A percentile compares a stretch with the other conserved stretches of the same genome.
Evolutionary conservation across 2,329 filamentous ascomycete genomes (phyloP).

Genomic region (Monilinia fructicola): DNA sequence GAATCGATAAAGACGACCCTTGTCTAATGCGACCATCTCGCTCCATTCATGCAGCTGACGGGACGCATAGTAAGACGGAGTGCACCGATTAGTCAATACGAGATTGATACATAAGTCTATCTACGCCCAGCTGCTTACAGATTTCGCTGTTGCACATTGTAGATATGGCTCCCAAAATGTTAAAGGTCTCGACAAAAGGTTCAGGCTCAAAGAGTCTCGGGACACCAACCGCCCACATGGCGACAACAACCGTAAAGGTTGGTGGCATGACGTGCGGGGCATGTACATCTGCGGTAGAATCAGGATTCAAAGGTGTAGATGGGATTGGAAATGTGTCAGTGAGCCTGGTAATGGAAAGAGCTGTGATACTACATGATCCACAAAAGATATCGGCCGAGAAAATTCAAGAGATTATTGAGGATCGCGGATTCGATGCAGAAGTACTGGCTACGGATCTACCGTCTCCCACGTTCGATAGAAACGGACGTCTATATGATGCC

Average conservation of each 20-base stretch:
- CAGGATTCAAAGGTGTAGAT: conserved; percentile 77
- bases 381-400: conserved; percentile 69
- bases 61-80: conserved; percentile 19
- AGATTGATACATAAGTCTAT: conserved; percentile 12
- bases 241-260: conserved; percentile 86
- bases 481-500: conserved; percentile 41
- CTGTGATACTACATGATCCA: conserved; percentile 89
- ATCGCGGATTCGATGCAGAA: conserved; percentile 87
- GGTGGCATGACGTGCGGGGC: conserved; percentile 92
- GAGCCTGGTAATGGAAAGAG: conserved; percentile 90
- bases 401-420: conserved; percentile 83
- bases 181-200: conserved; percentile 35
- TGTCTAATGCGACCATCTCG: conserved; percentile 10
- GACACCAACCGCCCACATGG: conserved; percentile 59
- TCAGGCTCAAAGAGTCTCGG: conserved; percentile 26
- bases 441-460: conserved; percentile 80
- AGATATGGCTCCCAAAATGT: conserved; percentile 37
- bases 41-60: conserved; percentile 21
- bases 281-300: conserved; percentile 93
- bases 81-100: conserved; percentile 16
- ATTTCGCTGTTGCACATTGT: background rate
- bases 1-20: conserved; percentile 24
- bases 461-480: conserved; percentile 47
- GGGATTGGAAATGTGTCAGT: conserved; percentile 87
- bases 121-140: conserved; percentile 3